These are phyloP conservation scores for Naganishia sp. DNA, from an alignment of 1,284 basidiomycete species.

Conservation along the genomic window DNA sequence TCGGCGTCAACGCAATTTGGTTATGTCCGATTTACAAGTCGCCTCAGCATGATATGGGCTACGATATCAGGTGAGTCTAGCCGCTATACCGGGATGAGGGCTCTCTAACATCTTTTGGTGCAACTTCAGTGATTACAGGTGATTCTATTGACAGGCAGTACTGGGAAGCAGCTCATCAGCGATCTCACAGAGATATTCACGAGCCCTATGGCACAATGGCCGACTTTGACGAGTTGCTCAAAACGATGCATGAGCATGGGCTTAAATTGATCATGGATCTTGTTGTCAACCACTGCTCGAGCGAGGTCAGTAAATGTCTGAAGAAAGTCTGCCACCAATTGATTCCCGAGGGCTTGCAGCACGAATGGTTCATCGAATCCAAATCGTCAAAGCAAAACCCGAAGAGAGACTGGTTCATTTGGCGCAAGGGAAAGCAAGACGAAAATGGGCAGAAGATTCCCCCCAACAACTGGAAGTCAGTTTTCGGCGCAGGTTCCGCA, in stretches of 20 bases:
- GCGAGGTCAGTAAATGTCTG: constrained; percentile 36
- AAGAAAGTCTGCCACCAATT: neutral
- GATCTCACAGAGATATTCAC: constrained; percentile 49
- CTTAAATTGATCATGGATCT: constrained; percentile 56
- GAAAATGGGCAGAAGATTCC: constrained; percentile 43
- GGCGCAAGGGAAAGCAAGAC: constrained; percentile 49
- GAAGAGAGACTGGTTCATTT: constrained; percentile 58
- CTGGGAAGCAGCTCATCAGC: too few relatives aligned
- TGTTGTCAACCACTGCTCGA: constrained; percentile 57
- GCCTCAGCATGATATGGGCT: constrained; percentile 47
- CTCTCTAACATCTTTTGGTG: neutral
- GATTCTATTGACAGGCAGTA: neutral
- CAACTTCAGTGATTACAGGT: constrained; percentile 17
- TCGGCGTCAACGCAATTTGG: constrained; percentile 57
- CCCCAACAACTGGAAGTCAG: constrained; percentile 57
- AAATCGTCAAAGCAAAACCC: constrained; percentile 49
- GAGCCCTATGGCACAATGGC: constrained; percentile 54
- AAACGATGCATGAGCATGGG: constrained; percentile 49
- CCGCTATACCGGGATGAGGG: neutral
- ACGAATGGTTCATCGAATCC: constrained; percentile 57
- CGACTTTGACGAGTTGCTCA: constrained; percentile 53
- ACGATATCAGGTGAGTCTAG: constrained; percentile 25
- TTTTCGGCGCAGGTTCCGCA: constrained; percentile 40
- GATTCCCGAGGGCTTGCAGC: constrained; percentile 35
- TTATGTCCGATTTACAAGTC: constrained; percentile 46